Conservation (phyloP, 2,329 filamentous ascomycete genomes). For the Cytospora piceicola region DNA sequence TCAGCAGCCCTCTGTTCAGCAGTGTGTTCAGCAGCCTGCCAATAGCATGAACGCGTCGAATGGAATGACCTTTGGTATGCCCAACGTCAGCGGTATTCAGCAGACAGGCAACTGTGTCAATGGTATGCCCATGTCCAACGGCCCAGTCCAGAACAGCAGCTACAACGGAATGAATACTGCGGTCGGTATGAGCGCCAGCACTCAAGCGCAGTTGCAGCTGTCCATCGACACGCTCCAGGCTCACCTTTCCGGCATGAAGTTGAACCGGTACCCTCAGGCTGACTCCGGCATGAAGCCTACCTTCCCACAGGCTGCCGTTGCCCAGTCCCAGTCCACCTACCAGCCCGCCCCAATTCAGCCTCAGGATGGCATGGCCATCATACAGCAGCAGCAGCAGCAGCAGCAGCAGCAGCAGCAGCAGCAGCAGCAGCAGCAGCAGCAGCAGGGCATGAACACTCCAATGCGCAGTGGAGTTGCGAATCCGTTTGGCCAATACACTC, state of each 20-base stretch:
- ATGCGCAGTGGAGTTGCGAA: background rate
- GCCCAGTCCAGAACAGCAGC: background rate
- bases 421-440: constrained; percentile 9
- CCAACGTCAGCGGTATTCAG: background rate
- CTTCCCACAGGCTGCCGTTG: background rate
- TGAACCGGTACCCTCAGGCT: constrained; percentile 6
- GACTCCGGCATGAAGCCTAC: background rate
- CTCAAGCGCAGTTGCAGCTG: constrained; percentile 11
- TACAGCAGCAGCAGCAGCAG: constrained; percentile 8
- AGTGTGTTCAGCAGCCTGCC: background rate
- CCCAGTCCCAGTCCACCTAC: constrained; percentile 1
- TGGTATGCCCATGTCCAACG: background rate
- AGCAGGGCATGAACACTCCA: constrained; percentile 1
- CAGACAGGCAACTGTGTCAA: background rate
- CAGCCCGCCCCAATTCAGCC: background rate
- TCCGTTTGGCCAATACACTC: constrained; percentile 6
- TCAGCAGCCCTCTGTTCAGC: background rate
- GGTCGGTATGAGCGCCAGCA: background rate
- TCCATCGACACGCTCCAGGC: constrained; percentile 24
- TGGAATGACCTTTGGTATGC: background rate
- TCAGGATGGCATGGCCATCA: constrained; percentile 1
- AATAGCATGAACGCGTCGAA: background rate
- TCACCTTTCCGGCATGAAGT: constrained; percentile 6
- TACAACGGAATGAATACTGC: background rate
- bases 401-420: constrained; percentile 11